Conservation (phyloP, 768 basidiomycete genomes). For the Boletus sp. region DNA sequence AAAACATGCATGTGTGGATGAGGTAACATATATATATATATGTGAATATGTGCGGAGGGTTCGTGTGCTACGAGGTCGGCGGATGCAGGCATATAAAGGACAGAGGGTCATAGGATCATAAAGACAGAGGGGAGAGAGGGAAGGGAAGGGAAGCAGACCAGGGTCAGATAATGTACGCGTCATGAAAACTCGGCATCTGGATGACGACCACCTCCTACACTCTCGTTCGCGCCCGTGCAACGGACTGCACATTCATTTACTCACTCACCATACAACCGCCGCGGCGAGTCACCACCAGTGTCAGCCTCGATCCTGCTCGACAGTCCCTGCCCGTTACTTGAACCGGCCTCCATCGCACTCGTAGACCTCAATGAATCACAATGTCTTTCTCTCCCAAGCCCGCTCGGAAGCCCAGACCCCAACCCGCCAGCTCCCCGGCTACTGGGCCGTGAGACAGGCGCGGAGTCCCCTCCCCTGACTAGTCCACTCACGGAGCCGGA, state of each 20-base stretch:
- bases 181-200: not conserved
- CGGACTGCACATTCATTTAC: not conserved
- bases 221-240: not conserved
- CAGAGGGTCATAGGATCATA: not conserved
- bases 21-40: slow-evolving; percentile 9
- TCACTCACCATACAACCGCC: slow-evolving; percentile 8
- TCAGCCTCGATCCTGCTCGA: slow-evolving; percentile 34
- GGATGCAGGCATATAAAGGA: not conserved
- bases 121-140: not conserved
- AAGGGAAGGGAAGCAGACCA: not conserved
- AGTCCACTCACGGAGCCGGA: slow-evolving; percentile 13
- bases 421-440: slow-evolving; percentile 5
- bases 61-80: slow-evolving; percentile 12
- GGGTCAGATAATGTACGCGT: not conserved
- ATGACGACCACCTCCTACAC: not conserved
- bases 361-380: slow-evolving; percentile 32
- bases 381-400: slow-evolving; percentile 22
- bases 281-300: slow-evolving; percentile 23
- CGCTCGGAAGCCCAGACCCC: slow-evolving; percentile 13
- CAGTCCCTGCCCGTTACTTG: slow-evolving; percentile 33
- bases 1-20: slow-evolving; percentile 5
- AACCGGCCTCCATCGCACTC: slow-evolving; percentile 17
- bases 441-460: slow-evolving; percentile 5
- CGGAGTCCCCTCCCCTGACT: slow-evolving; percentile 3
- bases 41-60: slow-evolving; percentile 3